Percentiles rank a stretch among this genome's conserved stretches.
Evolutionary conservation across 768 basidiomycete genomes (phyloP).

Genomic region (Auricularia sp.): DNA sequence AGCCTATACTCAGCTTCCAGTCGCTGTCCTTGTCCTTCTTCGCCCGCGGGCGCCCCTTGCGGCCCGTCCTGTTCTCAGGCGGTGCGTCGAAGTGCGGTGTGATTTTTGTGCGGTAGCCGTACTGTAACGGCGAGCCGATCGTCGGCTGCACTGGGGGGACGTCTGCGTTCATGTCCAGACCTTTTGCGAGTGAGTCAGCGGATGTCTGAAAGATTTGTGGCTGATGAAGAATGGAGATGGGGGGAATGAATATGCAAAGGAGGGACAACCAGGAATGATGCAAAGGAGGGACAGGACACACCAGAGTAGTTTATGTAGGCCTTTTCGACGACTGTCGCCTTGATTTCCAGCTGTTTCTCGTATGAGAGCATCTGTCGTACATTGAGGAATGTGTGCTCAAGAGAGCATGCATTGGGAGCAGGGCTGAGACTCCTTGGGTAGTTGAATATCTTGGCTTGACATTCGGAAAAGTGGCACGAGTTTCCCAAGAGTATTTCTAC

Average conservation of each 20-base stretch:
- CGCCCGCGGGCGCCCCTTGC: neutral
- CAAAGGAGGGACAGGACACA: constrained; percentile 15
- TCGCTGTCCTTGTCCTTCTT: constrained; percentile 13
- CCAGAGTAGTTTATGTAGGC: constrained; percentile 74
- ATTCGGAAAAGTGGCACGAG: too few relatives aligned
- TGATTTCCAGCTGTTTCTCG: constrained; percentile 74
- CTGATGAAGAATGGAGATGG: too few relatives aligned
- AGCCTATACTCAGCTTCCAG: constrained; percentile 78
- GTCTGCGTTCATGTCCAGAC: constrained; percentile 22
- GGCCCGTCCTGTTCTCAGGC: constrained; percentile 27
- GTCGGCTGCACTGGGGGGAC: constrained; percentile 66
- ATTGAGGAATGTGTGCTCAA: neutral
- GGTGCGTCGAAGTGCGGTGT: constrained; percentile 92
- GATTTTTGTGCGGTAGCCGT: constrained; percentile 91
- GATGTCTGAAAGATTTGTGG: too few relatives aligned
- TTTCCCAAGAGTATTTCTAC: too few relatives aligned
- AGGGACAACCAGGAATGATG: too few relatives aligned
- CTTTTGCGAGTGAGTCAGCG: neutral
- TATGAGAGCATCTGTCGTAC: constrained; percentile 76
- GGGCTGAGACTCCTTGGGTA: too few relatives aligned
- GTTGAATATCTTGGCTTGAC: too few relatives aligned
- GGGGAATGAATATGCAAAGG: neutral
- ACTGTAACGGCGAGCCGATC: constrained; percentile 80
- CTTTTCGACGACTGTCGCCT: constrained; percentile 75
- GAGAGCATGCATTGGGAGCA: too few relatives aligned